Evolutionary conservation across 495 filamentous ascomycete species (phyloP).

Genomic region (Daldinia concentrica): DNA sequence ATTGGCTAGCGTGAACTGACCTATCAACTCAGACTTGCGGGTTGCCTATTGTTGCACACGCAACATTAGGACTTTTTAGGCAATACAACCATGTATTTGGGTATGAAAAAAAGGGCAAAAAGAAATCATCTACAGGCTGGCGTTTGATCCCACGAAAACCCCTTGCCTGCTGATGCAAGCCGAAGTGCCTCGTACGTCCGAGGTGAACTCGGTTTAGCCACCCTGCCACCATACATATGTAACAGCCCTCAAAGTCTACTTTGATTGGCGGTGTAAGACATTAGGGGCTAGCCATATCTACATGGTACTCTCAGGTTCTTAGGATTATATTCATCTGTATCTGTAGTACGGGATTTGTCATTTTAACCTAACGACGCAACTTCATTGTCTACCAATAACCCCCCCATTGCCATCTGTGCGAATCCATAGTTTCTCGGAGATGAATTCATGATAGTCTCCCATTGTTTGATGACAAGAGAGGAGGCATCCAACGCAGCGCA

Average conservation of each 20-base stretch:
- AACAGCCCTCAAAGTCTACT: no score
- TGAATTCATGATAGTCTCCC: background rate
- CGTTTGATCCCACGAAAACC: background rate
- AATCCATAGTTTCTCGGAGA: no score
- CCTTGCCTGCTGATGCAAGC: background rate
- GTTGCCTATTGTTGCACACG: slow-evolving; percentile 9
- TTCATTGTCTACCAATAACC: background rate
- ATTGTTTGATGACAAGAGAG: background rate
- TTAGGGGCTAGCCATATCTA: background rate
- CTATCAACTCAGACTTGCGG: slow-evolving; percentile 8
- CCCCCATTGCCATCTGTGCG: no score
- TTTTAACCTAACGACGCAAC: background rate
- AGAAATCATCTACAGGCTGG: background rate
- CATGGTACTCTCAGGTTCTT: background rate
- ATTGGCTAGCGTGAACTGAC: slow-evolving; percentile 1
- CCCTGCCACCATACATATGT: no score
- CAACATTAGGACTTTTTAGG: slow-evolving; percentile 27
- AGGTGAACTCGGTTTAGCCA: background rate
- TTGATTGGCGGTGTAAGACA: background rate
- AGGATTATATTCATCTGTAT: background rate
- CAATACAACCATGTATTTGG: background rate
- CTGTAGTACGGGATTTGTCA: background rate
- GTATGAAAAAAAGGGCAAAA: background rate
- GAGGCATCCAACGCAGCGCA: background rate
- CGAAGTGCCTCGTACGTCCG: background rate